These are phyloP conservation scores for Fomitopsis betulina DNA, from an alignment of 1,284 basidiomycete species.

Conservation along the genomic window DNA sequence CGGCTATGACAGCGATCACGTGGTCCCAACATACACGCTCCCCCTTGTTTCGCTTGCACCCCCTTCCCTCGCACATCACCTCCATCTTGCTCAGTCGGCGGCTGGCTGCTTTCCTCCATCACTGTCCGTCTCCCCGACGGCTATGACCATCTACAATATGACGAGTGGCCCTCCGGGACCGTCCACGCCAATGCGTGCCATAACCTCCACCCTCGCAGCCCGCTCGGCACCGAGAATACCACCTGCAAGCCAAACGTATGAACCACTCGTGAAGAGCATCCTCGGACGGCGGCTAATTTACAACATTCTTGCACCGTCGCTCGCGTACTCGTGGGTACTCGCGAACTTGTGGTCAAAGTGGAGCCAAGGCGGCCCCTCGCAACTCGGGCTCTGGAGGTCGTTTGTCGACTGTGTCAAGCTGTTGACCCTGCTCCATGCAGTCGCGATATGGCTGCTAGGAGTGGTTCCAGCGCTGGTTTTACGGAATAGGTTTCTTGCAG, in stretches of 20 bases:
- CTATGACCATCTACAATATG: background rate
- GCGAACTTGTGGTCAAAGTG: conserved; percentile 35
- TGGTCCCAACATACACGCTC: too few relatives aligned
- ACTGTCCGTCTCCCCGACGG: too few relatives aligned
- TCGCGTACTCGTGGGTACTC: conserved; percentile 41
- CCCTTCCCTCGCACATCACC: too few relatives aligned
- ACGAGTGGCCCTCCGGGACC: background rate
- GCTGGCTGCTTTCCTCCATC: too few relatives aligned
- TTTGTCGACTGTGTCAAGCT: conserved; percentile 36
- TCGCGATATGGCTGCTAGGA: conserved; percentile 32
- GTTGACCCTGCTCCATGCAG: conserved; percentile 28
- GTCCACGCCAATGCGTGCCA: conserved; percentile 26
- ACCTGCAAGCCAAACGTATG: conserved; percentile 46
- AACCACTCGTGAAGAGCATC: conserved; percentile 53
- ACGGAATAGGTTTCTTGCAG: conserved; percentile 49
- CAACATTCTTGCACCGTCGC: conserved; percentile 47
- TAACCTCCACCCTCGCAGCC: conserved; percentile 33
- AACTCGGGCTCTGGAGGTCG: conserved; percentile 27
- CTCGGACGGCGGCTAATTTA: conserved; percentile 52
- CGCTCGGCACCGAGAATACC: conserved; percentile 45
- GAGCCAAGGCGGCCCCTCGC: conserved; percentile 25
- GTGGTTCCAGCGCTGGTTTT: conserved; percentile 49
- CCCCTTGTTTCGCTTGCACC: too few relatives aligned
- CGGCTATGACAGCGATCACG: too few relatives aligned
- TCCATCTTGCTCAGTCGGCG: too few relatives aligned